Evolutionary conservation across 108 stramenopile genomes (phyloP).

Genomic region (Aurantiochytrium sp.): DNA sequence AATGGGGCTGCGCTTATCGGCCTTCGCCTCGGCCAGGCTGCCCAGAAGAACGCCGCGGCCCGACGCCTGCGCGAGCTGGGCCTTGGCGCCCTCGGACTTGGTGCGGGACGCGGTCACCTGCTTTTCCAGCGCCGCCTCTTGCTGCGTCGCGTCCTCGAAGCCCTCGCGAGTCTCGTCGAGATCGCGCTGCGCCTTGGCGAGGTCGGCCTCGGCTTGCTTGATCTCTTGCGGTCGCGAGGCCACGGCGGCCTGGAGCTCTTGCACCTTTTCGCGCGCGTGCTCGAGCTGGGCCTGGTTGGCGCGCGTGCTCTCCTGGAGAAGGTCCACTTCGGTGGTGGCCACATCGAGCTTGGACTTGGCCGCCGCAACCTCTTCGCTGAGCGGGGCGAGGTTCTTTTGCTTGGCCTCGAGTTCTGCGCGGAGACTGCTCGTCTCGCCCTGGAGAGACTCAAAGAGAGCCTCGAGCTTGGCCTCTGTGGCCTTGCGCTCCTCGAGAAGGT

Average conservation of each 20-base stretch:
- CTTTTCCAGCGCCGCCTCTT: background rate
- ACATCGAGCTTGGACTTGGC: constrained; percentile 42
- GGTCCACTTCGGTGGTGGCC: constrained; percentile 68
- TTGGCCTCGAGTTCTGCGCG: constrained; percentile 76
- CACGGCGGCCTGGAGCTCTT: background rate
- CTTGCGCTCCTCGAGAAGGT: constrained; percentile 37
- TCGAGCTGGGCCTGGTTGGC: constrained; percentile 68
- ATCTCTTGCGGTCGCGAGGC: background rate
- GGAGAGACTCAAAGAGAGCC: constrained; percentile 1
- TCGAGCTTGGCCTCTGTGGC: constrained; percentile 11
- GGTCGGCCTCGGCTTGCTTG: constrained; percentile 64
- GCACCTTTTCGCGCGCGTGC: background rate
- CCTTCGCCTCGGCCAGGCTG: constrained; percentile 45
- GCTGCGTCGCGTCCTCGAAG: constrained; percentile 34
- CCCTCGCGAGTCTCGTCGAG: constrained; percentile 57
- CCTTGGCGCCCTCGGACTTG: constrained; percentile 47
- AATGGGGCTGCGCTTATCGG: background rate
- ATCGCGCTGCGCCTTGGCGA: constrained; percentile 59
- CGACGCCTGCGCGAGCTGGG: constrained; percentile 53
- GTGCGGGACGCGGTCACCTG: constrained; percentile 45
- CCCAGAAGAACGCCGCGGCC: constrained; percentile 47
- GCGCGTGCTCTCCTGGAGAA: constrained; percentile 66
- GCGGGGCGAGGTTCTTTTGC: constrained; percentile 74
- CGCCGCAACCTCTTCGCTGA: constrained; percentile 68
- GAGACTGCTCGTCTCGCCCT: constrained; percentile 67